phyloP scores from a whole-genome alignment of 2,329 filamentous ascomycete species.

The Nigrospora osmanthi region DNA sequence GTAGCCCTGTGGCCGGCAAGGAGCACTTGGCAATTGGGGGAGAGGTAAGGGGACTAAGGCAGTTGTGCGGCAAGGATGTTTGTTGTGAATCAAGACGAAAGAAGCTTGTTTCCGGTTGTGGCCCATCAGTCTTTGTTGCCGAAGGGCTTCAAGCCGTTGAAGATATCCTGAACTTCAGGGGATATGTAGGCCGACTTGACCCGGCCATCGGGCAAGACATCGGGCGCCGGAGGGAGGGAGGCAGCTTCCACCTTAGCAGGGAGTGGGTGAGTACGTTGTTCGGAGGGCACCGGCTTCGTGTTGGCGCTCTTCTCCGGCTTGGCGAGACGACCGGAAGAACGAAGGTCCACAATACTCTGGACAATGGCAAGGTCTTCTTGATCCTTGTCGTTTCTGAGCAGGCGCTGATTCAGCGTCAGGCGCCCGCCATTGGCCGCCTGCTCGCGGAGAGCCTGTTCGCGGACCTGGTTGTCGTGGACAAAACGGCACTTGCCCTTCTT shows the following conservation, averaged over 20 bases:
- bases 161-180: background rate
- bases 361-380: slow-evolving; percentile 60
- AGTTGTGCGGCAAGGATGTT: too few relatives aligned
- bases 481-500: slow-evolving; percentile 73
- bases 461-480: slow-evolving; percentile 56
- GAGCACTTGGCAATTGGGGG: too few relatives aligned
- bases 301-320: slow-evolving; percentile 17
- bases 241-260: slow-evolving; percentile 1
- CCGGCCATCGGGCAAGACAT: slow-evolving; percentile 1
- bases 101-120: too few relatives aligned
- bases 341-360: slow-evolving; percentile 58
- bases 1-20: too few relatives aligned
- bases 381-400: slow-evolving; percentile 60
- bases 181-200: slow-evolving; percentile 2
- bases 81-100: too few relatives aligned
- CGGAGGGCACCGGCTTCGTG: slow-evolving; percentile 19
- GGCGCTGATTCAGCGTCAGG: slow-evolving; percentile 57
- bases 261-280: slow-evolving; percentile 1
- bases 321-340: slow-evolving; percentile 43
- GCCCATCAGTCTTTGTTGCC: background rate
- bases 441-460: slow-evolving; percentile 56
- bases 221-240: background rate
- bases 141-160: background rate
- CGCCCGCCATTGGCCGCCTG: slow-evolving; percentile 57
- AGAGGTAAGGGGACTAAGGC: too few relatives aligned